Conservation (phyloP, 257 asterid species). For the Leptodermis oblonga region DNA sequence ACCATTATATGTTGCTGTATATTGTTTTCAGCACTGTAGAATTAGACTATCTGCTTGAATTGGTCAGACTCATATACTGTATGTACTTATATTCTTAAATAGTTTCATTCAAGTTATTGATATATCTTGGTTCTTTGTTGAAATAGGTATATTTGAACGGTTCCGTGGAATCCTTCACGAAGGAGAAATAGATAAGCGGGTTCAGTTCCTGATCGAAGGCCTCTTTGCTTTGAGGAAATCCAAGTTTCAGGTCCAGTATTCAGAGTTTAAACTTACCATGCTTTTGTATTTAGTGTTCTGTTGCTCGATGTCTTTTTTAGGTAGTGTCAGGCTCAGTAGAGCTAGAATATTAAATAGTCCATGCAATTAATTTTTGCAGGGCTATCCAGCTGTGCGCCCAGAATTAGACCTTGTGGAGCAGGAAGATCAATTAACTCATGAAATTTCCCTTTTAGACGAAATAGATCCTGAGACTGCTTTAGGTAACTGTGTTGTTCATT, state of each 20-base stretch:
- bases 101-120: not conserved
- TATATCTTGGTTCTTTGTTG: constrained; percentile 8
- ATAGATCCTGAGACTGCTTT: constrained; percentile 68
- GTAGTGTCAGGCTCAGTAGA: not conserved
- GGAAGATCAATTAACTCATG: constrained; percentile 93
- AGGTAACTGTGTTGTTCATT: constrained; percentile 32
- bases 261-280: not conserved
- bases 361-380: constrained; percentile 46
- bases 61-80: not conserved
- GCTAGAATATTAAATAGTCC: too few relatives aligned
- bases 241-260: constrained; percentile 66
- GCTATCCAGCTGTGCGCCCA: constrained; percentile 81
- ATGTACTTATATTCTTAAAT: not conserved
- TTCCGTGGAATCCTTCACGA: constrained; percentile 96
- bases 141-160: constrained; percentile 79
- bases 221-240: constrained; percentile 93
- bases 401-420: constrained; percentile 89
- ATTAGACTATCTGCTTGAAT: not conserved
- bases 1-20: not conserved
- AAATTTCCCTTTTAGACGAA: constrained; percentile 69
- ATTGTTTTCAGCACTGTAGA: not conserved
- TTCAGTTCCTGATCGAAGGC: constrained; percentile 81
- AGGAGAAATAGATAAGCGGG: constrained; percentile 94
- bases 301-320: not conserved
- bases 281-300: too few relatives aligned